Base-by-base conservation (phyloP, 352 stramenopile genomes). In the Pythium rhizo-oryzae region DNA sequence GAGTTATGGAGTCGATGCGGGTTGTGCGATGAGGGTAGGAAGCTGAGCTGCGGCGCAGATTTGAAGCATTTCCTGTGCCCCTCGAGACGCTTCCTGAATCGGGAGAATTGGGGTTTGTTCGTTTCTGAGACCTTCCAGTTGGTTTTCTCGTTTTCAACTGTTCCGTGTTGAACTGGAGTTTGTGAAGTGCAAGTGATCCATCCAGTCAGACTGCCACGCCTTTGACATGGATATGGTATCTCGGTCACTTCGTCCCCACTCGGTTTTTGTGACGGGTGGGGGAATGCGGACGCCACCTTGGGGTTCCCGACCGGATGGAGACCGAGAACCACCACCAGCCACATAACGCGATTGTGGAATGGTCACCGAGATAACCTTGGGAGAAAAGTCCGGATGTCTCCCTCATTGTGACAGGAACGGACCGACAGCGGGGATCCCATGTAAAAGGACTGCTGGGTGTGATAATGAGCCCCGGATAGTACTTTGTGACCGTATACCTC, bases 231-330 rank as follows among this genome's bases (percentile, higher is more conserved):
- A 2, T 2, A 16, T n/a, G 41, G 3, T n/a, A 47, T 47, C 18
- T n/a, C 41, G 35, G 35, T 41, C 25, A 47, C 18, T 33, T 12
- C 1, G 51, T 23, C 1, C 54, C 58, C 47, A 65, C 21, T 65
- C 59, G 46, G 47, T 59, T 59, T 66, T 35, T 33, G 4, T 59
- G 35, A 59, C 23, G 47, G 59, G 37, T 58, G 18, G 4, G 23
- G 21, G 7, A 55, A 6, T 33, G 6, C 52, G 30, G 24, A 23
- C 5, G 8, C 8, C 52, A 37, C 52, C 52, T 44, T 25, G 41
- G 41, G n/a, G 13, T 47, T 52, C n/a, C 21, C 56, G 23, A 25
- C 50, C 33, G 24, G 33, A 49, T 24, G 37, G 49, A 65, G 47
- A n/a, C 47, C 46, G 46, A 58, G 59, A 65, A 65, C 47, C 8